These are phyloP conservation scores for Selaginella moellendorffii DNA, from an alignment of 75 land plant genomes.

Conservation along the genomic window DNA sequence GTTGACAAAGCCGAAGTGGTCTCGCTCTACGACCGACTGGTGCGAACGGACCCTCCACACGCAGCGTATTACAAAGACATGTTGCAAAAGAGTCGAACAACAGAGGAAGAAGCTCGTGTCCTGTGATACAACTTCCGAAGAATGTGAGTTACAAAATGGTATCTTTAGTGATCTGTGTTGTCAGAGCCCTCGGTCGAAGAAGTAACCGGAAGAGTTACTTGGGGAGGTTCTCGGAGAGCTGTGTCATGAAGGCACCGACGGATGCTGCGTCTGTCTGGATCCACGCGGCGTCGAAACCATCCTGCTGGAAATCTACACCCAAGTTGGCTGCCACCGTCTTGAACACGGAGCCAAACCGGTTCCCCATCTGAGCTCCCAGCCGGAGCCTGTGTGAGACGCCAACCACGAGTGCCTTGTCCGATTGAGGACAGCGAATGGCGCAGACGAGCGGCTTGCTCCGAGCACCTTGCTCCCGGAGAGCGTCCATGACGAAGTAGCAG, in stretches of 20 bases:
- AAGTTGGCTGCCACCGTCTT: conserved; percentile 59
- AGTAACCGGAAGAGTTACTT: too few species aligned
- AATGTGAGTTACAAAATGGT: too few species aligned
- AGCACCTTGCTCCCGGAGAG: conserved; percentile 72
- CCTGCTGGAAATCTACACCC: conserved; percentile 56
- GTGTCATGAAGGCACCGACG: conserved; percentile 61
- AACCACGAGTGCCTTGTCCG: conserved; percentile 53
- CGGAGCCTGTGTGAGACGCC: conserved; percentile 77
- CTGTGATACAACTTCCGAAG: too few species aligned
- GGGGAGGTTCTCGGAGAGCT: neutral
- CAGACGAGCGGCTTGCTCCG: conserved; percentile 80
- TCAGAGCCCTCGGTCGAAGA: too few species aligned
- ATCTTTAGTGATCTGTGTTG: too few species aligned
- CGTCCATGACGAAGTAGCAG: conserved; percentile 88
- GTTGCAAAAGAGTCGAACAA: neutral
- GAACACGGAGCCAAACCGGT: conserved; percentile 78
- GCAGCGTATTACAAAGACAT: conserved; percentile 40
- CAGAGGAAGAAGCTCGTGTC: too few species aligned
- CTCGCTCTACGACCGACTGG: conserved; percentile 33
- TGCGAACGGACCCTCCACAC: conserved; percentile 54
- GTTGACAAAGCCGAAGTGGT: conserved; percentile 44
- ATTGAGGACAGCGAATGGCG: conserved; percentile 42
- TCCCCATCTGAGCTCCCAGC: conserved; percentile 72
- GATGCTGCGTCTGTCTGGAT: conserved; percentile 45
- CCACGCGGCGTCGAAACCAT: conserved; percentile 92